These are phyloP conservation scores for Didymella keratinophila DNA, from an alignment of 2,329 filamentous ascomycete genomes.

Conservation along the genomic window DNA sequence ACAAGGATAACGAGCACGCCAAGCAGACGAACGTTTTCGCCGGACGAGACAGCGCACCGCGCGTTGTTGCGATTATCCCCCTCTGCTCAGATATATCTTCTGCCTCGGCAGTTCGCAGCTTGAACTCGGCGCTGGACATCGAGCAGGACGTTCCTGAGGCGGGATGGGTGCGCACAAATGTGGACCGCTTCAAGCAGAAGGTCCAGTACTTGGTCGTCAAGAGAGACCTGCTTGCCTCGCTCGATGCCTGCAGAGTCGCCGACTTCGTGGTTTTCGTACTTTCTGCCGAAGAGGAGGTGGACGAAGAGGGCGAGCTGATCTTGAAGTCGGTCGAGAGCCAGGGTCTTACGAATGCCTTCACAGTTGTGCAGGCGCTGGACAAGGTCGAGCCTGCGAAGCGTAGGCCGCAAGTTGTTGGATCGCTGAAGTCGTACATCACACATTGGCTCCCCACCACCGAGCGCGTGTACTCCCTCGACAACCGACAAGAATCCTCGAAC, in stretches of 20 bases:
- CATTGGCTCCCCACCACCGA: conserved; percentile 95
- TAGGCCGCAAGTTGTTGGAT: conserved; percentile 76
- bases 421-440: conserved; percentile 88
- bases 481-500: conserved; percentile 88
- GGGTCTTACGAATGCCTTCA: conserved; percentile 91
- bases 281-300: conserved; percentile 83
- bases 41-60: conserved; percentile 85
- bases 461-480: conserved; percentile 88
- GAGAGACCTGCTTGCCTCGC: conserved; percentile 75
- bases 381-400: conserved; percentile 81
- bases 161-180: conserved; percentile 68
- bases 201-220: conserved; percentile 82
- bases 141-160: conserved; percentile 68
- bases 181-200: conserved; percentile 95
- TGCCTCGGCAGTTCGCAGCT: conserved; percentile 68
- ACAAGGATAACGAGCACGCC: conserved; percentile 83
- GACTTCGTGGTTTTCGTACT: conserved; percentile 91
- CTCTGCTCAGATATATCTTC: conserved; percentile 77
- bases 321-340: conserved; percentile 89
- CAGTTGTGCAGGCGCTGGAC: conserved; percentile 80
- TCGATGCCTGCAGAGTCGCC: conserved; percentile 86
- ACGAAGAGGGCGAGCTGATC: conserved; percentile 83
- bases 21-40: conserved; percentile 81
- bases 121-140: conserved; percentile 84
- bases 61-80: conserved; percentile 87